Evolutionary conservation across 2,329 filamentous ascomycete species (phyloP).

Genomic region (Tricladium varicosporioides): DNA sequence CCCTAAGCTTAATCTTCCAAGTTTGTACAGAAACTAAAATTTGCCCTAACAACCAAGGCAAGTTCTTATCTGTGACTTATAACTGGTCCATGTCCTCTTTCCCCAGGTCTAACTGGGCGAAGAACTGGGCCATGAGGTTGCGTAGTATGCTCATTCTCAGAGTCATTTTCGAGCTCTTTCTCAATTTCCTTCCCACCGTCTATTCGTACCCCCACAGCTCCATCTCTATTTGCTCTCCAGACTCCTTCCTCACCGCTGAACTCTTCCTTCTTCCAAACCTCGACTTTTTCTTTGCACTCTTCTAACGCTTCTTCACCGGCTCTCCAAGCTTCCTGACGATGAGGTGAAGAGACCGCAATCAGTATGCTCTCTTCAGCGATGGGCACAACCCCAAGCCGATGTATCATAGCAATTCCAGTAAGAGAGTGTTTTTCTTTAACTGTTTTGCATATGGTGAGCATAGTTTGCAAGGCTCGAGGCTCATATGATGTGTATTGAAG

Average conservation of each 20-base stretch:
- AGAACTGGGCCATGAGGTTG: constrained; percentile 26
- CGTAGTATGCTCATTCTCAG: neutral
- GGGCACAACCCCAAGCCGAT: constrained; percentile 81
- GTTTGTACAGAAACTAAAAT: too few relatives aligned
- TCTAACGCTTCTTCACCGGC: constrained; percentile 90
- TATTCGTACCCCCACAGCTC: constrained; percentile 38
- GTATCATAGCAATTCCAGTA: constrained; percentile 73
- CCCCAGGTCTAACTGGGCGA: constrained; percentile 21
- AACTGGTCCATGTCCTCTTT: constrained; percentile 31
- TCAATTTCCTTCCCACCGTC: constrained; percentile 12
- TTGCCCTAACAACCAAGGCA: too few relatives aligned
- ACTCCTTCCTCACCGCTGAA: constrained; percentile 75
- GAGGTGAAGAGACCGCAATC: constrained; percentile 80
- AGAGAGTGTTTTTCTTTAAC: constrained; percentile 62
- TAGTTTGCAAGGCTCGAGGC: constrained; percentile 66
- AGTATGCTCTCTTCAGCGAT: constrained; percentile 92
- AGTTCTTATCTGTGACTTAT: constrained; percentile 12
- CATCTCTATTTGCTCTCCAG: constrained; percentile 87
- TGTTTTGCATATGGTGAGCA: constrained; percentile 60
- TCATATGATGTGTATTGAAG: constrained; percentile 75
- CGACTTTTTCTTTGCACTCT: constrained; percentile 79
- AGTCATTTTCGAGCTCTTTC: too few relatives aligned
- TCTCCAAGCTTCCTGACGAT: constrained; percentile 80
- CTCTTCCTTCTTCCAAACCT: constrained; percentile 93
- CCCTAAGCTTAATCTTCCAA: too few relatives aligned